These are phyloP conservation scores for Hordeum vulgare DNA, from an alignment of 176 grass and related monocot species.

Conservation along the genomic window MorexV3_pseudomolecules_assembly NC_058522.1:483454757-483455256, in stretches of 20 bases:
- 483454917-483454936: not conserved
- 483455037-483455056: constrained; percentile 14
- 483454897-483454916: constrained; percentile 45
- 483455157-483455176: not conserved
- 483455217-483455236: not conserved
- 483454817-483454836: not conserved
- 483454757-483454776: not conserved
- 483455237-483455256: not conserved
- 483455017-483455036: constrained; percentile 15
- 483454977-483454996: not conserved
- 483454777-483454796: not conserved
- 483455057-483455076: not conserved
- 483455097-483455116: not conserved
- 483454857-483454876: constrained; percentile 17
- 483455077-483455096: constrained; percentile 13
- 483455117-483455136: constrained; percentile 13
- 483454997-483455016: not conserved
- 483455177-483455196: not conserved
- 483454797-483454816: not conserved
- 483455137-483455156: not conserved
- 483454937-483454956: constrained; percentile 10
- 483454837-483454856: constrained; percentile 21
- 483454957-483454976: not conserved
- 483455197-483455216: not conserved
- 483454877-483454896: constrained; percentile 45